Evolutionary conservation across 345 rosid genomes (phyloP), one percentile per base, ranked within the genome.

Genomic region (Stellera chamaejasme): DNA sequence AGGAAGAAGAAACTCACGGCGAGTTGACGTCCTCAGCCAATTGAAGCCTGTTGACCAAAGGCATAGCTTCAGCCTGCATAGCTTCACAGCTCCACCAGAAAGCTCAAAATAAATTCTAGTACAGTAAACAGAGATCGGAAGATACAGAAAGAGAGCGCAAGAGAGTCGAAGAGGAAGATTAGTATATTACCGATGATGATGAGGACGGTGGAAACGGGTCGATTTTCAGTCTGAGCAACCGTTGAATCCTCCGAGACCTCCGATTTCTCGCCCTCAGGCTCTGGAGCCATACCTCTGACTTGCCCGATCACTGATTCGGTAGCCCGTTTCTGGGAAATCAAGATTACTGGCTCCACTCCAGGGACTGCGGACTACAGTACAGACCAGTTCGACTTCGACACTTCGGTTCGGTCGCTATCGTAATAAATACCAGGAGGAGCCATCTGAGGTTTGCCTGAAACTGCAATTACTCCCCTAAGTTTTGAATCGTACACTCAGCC

Each of bases 51-150:
- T 81, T 66, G 44, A 92, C 94, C 66, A 92, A 46, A 47, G 90
- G 93, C 77, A 80, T 67, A 45, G 96, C 98, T 73, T 92, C 97
- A 54, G 87, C 72, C 67, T 82, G 93, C 96, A 92, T 85, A 71
- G 96, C 98, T 92, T 60, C 41, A 62, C 41, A 39, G 49, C 45
- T 54, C 14, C 39, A 10, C 47, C 53, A 11, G 43, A 26, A 59
- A 8, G 15, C 52, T 47, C 16, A 43, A n/a, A 59, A 14, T 50
- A 66, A 12, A 45, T 14, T 25, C 39, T 55, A 10, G 7, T 10
- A 47, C 50, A n/a, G n/a, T n/a, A 25, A 41, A 41, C 7, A 13
- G 3, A 62, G 16, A 5, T 13, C 42, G 14, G 52, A 26, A 15
- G 44, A 50, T 57, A 25, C 39, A 55, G 25, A 43, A n/a, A 45